These are phyloP conservation scores for Byssoonygena ceratinophila DNA, from an alignment of 2,329 filamentous ascomycete genomes.

Conservation along the genomic window DNA sequence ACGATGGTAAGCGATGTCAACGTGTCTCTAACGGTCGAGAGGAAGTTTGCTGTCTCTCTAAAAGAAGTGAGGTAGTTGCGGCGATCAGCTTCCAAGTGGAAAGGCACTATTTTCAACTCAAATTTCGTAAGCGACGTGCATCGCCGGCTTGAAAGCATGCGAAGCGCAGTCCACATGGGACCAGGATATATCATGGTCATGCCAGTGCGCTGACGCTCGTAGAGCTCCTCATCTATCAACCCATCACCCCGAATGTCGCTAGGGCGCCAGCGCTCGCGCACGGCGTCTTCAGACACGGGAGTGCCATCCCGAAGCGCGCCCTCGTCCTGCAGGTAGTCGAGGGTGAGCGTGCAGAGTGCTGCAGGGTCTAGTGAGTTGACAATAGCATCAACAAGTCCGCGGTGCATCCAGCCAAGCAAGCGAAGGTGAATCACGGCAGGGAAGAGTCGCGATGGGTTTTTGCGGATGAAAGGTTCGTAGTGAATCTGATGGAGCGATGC, in stretches of 20 bases:
- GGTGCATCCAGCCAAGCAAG: slow-evolving; percentile 15
- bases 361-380: slow-evolving; percentile 9
- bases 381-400: slow-evolving; percentile 13
- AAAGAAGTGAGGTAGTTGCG: slow-evolving; percentile 10
- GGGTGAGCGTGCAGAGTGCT: background rate
- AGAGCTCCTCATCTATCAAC: slow-evolving; percentile 7
- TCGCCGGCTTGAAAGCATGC: background rate
- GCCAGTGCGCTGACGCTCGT: slow-evolving; percentile 6
- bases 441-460: slow-evolving; percentile 12
- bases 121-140: slow-evolving; percentile 7
- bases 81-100: background rate
- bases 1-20: slow-evolving; percentile 8
- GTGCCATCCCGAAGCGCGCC: slow-evolving; percentile 9
- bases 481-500: slow-evolving; percentile 7
- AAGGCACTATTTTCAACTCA: slow-evolving; percentile 8
- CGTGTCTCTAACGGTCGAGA: background rate
- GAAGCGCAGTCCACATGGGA: slow-evolving; percentile 12
- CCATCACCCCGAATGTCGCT: too few species aligned
- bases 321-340: slow-evolving; percentile 13
- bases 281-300: background rate
- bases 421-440: slow-evolving; percentile 13
- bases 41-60: background rate
- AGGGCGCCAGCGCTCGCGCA: too few species aligned
- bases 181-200: slow-evolving; percentile 5
- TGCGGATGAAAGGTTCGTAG: slow-evolving; percentile 5